Conservation (phyloP, 805 yeast genomes). For the Priceomyces carsonii region DNA sequence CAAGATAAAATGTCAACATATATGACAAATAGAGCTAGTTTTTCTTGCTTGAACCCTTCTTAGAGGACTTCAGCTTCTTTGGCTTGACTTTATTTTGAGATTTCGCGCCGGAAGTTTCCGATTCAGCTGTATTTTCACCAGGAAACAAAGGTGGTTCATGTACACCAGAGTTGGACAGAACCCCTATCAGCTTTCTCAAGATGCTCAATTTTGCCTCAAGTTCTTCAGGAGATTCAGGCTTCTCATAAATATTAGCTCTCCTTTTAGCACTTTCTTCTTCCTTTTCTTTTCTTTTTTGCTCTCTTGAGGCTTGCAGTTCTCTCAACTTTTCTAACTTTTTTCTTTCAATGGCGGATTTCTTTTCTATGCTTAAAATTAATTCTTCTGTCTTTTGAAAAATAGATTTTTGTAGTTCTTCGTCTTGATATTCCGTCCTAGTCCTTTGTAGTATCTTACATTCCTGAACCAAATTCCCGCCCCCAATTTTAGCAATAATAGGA, state of each 20-base stretch:
- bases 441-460: constrained; percentile 63
- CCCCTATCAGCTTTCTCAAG: constrained; percentile 24
- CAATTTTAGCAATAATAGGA: constrained; percentile 63
- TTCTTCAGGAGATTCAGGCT: constrained; percentile 37
- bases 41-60: constrained; percentile 5
- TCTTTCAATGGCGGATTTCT: constrained; percentile 66
- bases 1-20: background rate
- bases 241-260: constrained; percentile 27
- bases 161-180: constrained; percentile 3
- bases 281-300: constrained; percentile 17
- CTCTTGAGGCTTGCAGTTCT: constrained; percentile 16
- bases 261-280: constrained; percentile 16
- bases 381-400: constrained; percentile 63
- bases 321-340: constrained; percentile 37
- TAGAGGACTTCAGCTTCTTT: too few relatives aligned
- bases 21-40: background rate
- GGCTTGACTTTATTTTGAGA: too few relatives aligned
- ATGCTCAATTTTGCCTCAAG: constrained; percentile 33
- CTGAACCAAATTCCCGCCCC: constrained; percentile 70
- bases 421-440: constrained; percentile 65
- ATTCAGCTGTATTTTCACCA: background rate
- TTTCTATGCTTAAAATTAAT: constrained; percentile 61
- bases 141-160: constrained; percentile 30
- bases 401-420: constrained; percentile 57
- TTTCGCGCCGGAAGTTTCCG: background rate